phyloP scores from a whole-genome alignment of 2,329 filamentous ascomycete species.

The Pochonia chlamydosporia region DNA sequence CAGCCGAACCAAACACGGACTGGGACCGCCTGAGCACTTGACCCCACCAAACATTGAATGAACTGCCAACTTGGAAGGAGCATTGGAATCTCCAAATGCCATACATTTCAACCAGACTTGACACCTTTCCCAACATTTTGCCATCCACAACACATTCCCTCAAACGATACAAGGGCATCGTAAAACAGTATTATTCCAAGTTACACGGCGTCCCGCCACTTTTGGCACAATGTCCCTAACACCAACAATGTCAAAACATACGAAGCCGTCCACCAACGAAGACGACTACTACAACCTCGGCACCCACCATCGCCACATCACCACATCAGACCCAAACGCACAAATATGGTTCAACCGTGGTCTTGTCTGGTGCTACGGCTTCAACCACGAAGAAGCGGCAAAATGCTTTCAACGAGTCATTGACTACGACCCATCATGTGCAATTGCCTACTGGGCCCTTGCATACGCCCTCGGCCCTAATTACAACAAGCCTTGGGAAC shows the following conservation, averaged over 20 bases:
- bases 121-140: too few relatives aligned
- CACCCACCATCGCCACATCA: constrained; percentile 48
- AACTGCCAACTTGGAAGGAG: not conserved
- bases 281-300: constrained; percentile 55
- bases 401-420: constrained; percentile 59
- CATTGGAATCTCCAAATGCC: not conserved
- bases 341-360: constrained; percentile 68
- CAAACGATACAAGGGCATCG: too few relatives aligned
- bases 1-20: too few relatives aligned
- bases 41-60: too few relatives aligned
- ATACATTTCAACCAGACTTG: too few relatives aligned
- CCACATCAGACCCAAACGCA: constrained; percentile 42
- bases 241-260: not conserved
- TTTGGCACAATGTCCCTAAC: not conserved
- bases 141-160: too few relatives aligned
- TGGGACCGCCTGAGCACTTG: too few relatives aligned
- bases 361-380: constrained; percentile 67
- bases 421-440: constrained; percentile 44
- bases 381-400: constrained; percentile 69
- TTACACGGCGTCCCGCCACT: too few relatives aligned
- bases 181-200: too few relatives aligned
- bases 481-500: constrained; percentile 70
- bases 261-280: not conserved
- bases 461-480: constrained; percentile 71
- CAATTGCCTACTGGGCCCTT: constrained; percentile 64